Base-by-base conservation (phyloP, 2,329 filamentous ascomycete species). In the Rasamsonia emersonii region DNA sequence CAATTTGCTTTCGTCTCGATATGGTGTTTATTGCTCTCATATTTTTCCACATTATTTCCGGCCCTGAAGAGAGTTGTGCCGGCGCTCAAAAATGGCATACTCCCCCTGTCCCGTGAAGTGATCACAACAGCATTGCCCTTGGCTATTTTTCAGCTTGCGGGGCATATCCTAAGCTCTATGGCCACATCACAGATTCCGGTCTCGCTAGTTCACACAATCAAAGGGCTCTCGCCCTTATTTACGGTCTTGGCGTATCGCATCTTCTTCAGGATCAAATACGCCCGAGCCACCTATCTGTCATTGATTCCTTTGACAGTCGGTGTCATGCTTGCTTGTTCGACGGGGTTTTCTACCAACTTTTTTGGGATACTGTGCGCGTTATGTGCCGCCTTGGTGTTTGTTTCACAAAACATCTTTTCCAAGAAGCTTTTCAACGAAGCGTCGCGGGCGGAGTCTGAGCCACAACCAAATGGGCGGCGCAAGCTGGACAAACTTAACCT, bases 391-490 rank as follows among this genome's bases (percentile, higher is more conserved):
- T 67, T 96, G 35, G 82, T 96, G 43, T 98, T 98, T 53, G 91
- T 98, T 20, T 91, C 86, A 0, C 91, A 98, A 54, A 98, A 98
- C 54, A 98, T 98, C 36, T 93, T 95, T 44, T 96, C 89, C 13
- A 98, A 98, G 62, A 85, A 86, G 44, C 77, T 98, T 7, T 98
- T 98, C 68, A 98, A 95, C 57, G 88, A 95, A 53, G 86, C 85
- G 5, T 81, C 86, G 5, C 79, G 79, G 37, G 83, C 85, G 2
- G 89, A 95, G 59, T 76, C 79, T 5, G 85, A 94, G 33, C 63
- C 67, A 2, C 74, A 74, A 1, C 58, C 68, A 19, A 69, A 72
- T 1, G 61, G 69, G 9, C 72, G 73, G 25, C 77, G 79, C 40
- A 96, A 94, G 61, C 73, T 95, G 11, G 91, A 98, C 64, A 98